Evolutionary conservation across 75 land plant species (phyloP).

Genomic region (Adiantum capillusveneris): DNA sequence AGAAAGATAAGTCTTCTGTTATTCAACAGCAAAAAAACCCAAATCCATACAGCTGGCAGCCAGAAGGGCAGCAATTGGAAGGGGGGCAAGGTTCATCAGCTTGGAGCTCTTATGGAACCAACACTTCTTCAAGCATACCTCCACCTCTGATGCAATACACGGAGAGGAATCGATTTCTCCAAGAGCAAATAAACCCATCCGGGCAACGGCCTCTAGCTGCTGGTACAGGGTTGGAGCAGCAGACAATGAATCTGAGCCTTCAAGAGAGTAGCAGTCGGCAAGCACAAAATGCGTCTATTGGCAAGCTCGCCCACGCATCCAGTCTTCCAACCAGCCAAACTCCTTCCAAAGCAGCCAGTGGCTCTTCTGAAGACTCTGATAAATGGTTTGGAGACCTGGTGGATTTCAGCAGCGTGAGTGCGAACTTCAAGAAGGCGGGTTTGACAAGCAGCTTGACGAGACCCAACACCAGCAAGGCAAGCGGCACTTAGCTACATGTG

Average conservation of each 20-base stretch:
- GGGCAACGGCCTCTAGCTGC: conserved; percentile 7
- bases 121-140: conserved; percentile 8
- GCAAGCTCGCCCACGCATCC: conserved; percentile 2
- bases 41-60: too few relatives aligned
- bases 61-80: not conserved
- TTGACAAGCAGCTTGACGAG: not conserved
- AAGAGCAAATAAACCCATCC: conserved; percentile 14
- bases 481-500: not conserved
- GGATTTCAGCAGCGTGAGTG: conserved; percentile 20
- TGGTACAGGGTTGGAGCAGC: not conserved
- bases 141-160: conserved; percentile 16
- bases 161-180: conserved; percentile 24
- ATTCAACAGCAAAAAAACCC: not conserved
- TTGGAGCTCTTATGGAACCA: not conserved
- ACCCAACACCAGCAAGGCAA: not conserved
- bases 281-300: not conserved
- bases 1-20: not conserved
- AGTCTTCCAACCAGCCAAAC: not conserved
- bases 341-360: not conserved
- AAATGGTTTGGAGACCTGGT: conserved; percentile 32
- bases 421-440: conserved; percentile 19
- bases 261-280: not conserved
- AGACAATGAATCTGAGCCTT: conserved; percentile 2
- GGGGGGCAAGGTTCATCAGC: not conserved
- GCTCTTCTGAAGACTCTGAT: conserved; percentile 9